Conservation (phyloP, 805 yeast genomes). For the Zygotorulaspora chibaensis region DNA sequence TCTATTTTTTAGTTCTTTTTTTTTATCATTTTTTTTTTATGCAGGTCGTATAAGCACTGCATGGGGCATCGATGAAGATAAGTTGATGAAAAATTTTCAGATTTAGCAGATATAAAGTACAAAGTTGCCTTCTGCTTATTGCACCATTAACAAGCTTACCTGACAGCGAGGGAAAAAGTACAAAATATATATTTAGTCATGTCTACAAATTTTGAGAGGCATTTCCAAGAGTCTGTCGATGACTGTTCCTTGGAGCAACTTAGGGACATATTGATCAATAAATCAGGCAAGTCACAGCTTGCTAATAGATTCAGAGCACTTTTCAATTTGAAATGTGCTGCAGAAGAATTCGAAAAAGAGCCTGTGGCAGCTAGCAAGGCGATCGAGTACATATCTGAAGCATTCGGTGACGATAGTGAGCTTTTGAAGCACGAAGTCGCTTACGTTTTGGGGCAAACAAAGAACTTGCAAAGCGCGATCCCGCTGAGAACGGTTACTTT, state of each 20-base stretch:
- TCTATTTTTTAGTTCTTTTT: not conserved
- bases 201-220: conserved; percentile 38
- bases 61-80: not conserved
- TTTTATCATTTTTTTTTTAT: not conserved
- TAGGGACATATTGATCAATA: conserved; percentile 66
- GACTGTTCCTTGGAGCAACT: conserved; percentile 53
- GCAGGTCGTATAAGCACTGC: conserved; percentile 2
- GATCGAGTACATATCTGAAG: conserved; percentile 77
- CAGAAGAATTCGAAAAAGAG: conserved; percentile 59
- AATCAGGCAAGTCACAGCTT: conserved; percentile 62
- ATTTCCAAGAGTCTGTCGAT: conserved; percentile 37
- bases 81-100: conserved; percentile 1
- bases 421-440: conserved; percentile 96
- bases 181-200: conserved; percentile 11
- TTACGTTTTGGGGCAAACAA: conserved; percentile 93
- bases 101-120: not conserved
- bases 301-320: conserved; percentile 92
- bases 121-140: no score
- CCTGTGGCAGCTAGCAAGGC: conserved; percentile 58
- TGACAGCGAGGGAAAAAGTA: no score
- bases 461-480: conserved; percentile 74
- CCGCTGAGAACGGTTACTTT: conserved; percentile 66
- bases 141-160: no score
- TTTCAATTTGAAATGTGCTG: conserved; percentile 83
- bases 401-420: conserved; percentile 79